Evolutionary conservation across 2,329 filamentous ascomycete genomes (phyloP).

Genomic region (Chlorencoelia australis): DNA sequence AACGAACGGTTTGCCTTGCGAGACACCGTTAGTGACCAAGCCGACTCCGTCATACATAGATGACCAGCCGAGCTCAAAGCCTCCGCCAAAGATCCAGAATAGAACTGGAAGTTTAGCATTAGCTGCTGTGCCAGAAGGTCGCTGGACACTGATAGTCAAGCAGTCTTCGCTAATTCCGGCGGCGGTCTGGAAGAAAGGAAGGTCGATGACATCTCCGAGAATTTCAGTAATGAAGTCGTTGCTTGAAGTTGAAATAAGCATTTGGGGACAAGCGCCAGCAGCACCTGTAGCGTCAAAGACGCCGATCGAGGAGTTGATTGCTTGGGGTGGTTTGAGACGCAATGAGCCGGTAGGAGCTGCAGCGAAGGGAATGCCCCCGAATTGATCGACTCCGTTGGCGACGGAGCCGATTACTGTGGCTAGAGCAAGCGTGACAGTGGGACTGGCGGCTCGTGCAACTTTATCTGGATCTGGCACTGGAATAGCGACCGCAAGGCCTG

Average conservation of each 20-base stretch:
- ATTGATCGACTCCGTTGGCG: slow-evolving; percentile 46
- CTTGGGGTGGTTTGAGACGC: slow-evolving; percentile 59
- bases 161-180: slow-evolving; percentile 53
- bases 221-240: slow-evolving; percentile 32
- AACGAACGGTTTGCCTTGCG: slow-evolving; percentile 52
- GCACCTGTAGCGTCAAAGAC: slow-evolving; percentile 48
- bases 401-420: slow-evolving; percentile 11
- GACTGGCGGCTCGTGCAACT: neutral
- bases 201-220: slow-evolving; percentile 40
- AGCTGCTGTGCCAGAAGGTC: slow-evolving; percentile 45
- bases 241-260: slow-evolving; percentile 45
- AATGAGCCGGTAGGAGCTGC: slow-evolving; percentile 55
- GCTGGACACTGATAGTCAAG: slow-evolving; percentile 48
- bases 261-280: slow-evolving; percentile 61
- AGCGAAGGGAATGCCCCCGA: slow-evolving; percentile 64
- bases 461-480: too few relatives aligned
- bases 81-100: slow-evolving; percentile 64
- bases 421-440: slow-evolving; percentile 8
- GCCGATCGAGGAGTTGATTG: slow-evolving; percentile 46
- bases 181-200: slow-evolving; percentile 46
- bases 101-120: slow-evolving; percentile 53
- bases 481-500: too few relatives aligned
- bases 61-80: slow-evolving; percentile 45
- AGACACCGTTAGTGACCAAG: slow-evolving; percentile 36
- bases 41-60: slow-evolving; percentile 42